A percentile compares a stretch with the other conserved stretches of the same genome.
phyloP scores from a whole-genome alignment of 257 asterid genomes.

The Osmanthus fragrans region DNA sequence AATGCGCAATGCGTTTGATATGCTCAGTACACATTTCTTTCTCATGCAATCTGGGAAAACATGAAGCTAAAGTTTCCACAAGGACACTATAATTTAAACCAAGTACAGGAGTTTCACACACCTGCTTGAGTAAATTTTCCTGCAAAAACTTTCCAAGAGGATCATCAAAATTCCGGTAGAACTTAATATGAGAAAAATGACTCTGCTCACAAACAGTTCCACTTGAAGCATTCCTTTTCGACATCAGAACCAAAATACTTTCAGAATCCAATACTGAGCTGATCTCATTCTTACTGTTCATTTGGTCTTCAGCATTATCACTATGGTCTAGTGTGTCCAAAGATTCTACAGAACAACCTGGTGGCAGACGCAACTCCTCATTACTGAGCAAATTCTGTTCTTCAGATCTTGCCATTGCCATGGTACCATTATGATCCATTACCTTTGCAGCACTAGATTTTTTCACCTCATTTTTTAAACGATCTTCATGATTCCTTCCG shows the following conservation, averaged over 20 bases:
- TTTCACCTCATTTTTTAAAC: conserved; percentile 31
- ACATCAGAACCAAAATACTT: conserved; percentile 86
- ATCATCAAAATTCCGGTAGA: conserved; percentile 78
- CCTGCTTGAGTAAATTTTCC: conserved; percentile 86
- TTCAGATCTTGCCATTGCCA: conserved; percentile 31
- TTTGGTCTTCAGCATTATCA: conserved; percentile 50
- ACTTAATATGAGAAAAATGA: conserved; percentile 86
- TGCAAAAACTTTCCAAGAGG: conserved; percentile 85
- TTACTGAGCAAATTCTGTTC: conserved; percentile 37
- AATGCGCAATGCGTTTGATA: not conserved
- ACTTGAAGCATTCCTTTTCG: conserved; percentile 65
- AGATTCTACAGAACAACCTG: conserved; percentile 22
- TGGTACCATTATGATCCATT: conserved; percentile 29
- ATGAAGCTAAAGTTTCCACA: conserved; percentile 13
- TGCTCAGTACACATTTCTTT: not conserved
- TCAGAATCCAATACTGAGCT: conserved; percentile 82
- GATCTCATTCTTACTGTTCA: conserved; percentile 57
- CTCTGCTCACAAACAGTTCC: conserved; percentile 84
- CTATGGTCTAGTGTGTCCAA: conserved; percentile 32
- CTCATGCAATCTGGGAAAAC: not conserved
- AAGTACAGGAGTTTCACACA: conserved; percentile 23
- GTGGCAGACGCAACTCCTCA: conserved; percentile 29
- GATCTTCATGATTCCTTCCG: no score
- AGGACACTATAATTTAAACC: conserved; percentile 5
- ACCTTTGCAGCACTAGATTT: conserved; percentile 33